Evolutionary conservation across 768 basidiomycete species (phyloP), one percentile per base, ranked within the genome.

Genomic region (Tulasnella calospora): DNA sequence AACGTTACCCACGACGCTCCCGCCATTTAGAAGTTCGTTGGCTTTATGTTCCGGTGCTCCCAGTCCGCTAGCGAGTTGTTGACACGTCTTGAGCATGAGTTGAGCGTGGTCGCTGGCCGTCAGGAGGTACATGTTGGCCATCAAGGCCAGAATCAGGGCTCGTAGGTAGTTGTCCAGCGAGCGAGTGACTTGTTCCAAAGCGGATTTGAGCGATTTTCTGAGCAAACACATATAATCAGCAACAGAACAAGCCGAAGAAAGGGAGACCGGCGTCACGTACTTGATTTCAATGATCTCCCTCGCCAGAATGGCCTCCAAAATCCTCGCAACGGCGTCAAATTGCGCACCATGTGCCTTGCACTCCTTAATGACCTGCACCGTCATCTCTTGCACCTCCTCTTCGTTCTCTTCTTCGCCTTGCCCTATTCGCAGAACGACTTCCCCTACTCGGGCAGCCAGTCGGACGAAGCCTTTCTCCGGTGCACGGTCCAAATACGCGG

Each of bases 91-190:
- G 1, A 94, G 84, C 86, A 93, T 91, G 75, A 87, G 85, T 82
- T 87, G 85, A 8, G 93, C 92, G 79, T 93, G 90, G n/a, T 90
- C 89, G 3, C 86, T 86, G 0, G 92, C 88, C 0, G 93, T 93
- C 77, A 92, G 89, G 36, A 92, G 81, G 79, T 93, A 94, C 80
- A 93, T 91, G 36, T 90, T 87, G 0, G 92, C 87, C 15, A 91
- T 88, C 23, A 94, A 86, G 2, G 91, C 89, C 23, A 94, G 85
- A 3, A 93, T 86, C 1, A 93, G 84, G 17, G 92, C 91, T 12
- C 92, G 90, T 27, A 93, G 84, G 82, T 94, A 89, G 80, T 93
- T 94, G 79, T 94, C 93, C 27, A 88, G 89, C 3, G 91, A 86
- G 0, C 83, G 81, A 0, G 88, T 90, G 0, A 90, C 88, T 19